Evolutionary conservation across 495 filamentous ascomycete genomes (phyloP).

Genomic region (Tuber melanosporum): DNA sequence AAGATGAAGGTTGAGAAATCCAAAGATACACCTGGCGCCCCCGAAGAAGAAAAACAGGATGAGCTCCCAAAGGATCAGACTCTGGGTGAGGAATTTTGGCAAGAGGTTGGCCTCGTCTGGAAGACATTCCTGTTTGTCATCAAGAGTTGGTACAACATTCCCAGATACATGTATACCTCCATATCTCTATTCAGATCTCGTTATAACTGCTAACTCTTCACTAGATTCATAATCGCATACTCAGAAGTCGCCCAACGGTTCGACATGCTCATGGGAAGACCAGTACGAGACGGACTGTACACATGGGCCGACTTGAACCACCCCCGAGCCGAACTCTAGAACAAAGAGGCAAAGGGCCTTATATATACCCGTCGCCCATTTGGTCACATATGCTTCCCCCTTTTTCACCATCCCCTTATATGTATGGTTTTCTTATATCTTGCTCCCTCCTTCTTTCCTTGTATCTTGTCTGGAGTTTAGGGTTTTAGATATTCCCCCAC

Average conservation of each 20-base stretch:
- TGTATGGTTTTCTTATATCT: conserved; percentile 6
- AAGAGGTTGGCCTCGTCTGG: conserved; percentile 59
- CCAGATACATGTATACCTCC: conserved; percentile 59
- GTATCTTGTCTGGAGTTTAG: conserved; percentile 1
- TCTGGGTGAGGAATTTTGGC: conserved; percentile 53
- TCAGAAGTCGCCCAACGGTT: conserved; percentile 21
- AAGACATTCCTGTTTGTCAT: conserved; percentile 60
- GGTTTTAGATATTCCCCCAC: background rate
- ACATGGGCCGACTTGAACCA: conserved; percentile 18
- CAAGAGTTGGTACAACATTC: conserved; percentile 61
- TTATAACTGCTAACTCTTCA: background rate
- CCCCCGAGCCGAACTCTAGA: conserved; percentile 16
- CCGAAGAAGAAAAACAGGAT: conserved; percentile 45
- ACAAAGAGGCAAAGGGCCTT: background rate
- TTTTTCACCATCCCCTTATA: conserved; percentile 1
- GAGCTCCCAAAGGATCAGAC: conserved; percentile 44
- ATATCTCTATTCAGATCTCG: background rate
- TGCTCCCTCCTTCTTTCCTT: background rate
- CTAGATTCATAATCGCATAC: conserved; percentile 20
- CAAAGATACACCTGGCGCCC: conserved; percentile 29
- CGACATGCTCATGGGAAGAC: conserved; percentile 18
- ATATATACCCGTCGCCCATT: background rate
- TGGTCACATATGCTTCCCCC: conserved; percentile 1
- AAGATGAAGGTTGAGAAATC: conserved; percentile 44
- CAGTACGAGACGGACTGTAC: conserved; percentile 12